These are phyloP conservation scores for Xylaria sp. DNA, from an alignment of 2,329 filamentous ascomycete species.

Conservation along the genomic window DNA sequence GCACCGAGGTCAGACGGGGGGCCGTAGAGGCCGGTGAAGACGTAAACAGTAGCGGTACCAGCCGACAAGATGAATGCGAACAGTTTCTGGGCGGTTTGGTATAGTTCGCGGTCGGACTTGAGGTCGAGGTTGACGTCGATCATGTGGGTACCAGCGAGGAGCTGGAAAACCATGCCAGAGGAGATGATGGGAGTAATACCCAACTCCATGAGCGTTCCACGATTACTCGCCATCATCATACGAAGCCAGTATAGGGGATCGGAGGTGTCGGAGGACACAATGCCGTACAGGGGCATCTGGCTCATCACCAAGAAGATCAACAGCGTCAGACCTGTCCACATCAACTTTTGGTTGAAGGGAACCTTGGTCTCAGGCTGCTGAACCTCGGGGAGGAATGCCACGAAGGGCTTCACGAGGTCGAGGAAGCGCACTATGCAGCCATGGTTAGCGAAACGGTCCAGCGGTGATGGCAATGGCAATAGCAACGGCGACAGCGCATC, in stretches of 20 bases:
- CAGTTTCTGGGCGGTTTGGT: slow-evolving; percentile 99
- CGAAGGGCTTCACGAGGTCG: slow-evolving; percentile 99
- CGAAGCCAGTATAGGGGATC: slow-evolving; percentile 99
- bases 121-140: slow-evolving; percentile 99
- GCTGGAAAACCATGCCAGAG: slow-evolving; percentile 99
- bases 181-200: slow-evolving; percentile 99
- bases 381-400: slow-evolving; percentile 99
- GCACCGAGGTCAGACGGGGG: slow-evolving; percentile 95
- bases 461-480: slow-evolving; percentile 24
- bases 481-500: slow-evolving; percentile 25
- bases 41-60: slow-evolving; percentile 96
- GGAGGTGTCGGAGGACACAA: slow-evolving; percentile 97
- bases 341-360: slow-evolving; percentile 97
- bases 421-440: slow-evolving; percentile 84
- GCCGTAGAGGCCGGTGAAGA: slow-evolving; percentile 97
- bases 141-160: slow-evolving; percentile 97
- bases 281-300: slow-evolving; percentile 97
- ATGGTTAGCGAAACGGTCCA: slow-evolving; percentile 33
- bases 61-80: slow-evolving; percentile 97
- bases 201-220: slow-evolving; percentile 93
- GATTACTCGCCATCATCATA: slow-evolving; percentile 99
- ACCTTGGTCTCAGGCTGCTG: slow-evolving; percentile 98
- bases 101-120: slow-evolving; percentile 99
- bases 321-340: slow-evolving; percentile 93
- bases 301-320: slow-evolving; percentile 99